Percentiles rank a stretch among this genome's conserved stretches.
Evolutionary conservation across 108 stramenopile species (phyloP).

Genomic region (Nitzschia sp.): DNA sequence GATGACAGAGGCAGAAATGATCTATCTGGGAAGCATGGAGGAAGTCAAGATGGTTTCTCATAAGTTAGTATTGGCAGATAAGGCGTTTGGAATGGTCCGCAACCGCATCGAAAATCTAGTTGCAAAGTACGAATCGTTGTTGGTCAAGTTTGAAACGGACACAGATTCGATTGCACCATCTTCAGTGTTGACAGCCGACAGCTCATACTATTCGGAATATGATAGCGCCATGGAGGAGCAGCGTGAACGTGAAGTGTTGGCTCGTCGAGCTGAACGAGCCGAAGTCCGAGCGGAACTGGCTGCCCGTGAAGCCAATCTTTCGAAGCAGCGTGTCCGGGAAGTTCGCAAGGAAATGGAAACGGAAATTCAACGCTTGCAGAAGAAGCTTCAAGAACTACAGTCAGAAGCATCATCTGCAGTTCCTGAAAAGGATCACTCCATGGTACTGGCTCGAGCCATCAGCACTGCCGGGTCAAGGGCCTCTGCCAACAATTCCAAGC

Average conservation of each 20-base stretch:
- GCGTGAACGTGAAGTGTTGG: slow-evolving; percentile 47
- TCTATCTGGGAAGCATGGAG: slow-evolving; percentile 63
- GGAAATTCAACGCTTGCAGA: slow-evolving; percentile 62
- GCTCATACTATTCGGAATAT: slow-evolving; percentile 47
- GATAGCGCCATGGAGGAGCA: slow-evolving; percentile 15
- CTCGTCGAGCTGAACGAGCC: slow-evolving; percentile 64
- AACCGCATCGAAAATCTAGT: slow-evolving; percentile 73
- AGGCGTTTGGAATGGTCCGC: slow-evolving; percentile 65
- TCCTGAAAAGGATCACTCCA: slow-evolving; percentile 40
- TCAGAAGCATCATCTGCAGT: slow-evolving; percentile 45
- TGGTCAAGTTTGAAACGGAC: slow-evolving; percentile 69
- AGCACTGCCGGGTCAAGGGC: background rate
- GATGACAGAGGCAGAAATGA: slow-evolving; percentile 82
- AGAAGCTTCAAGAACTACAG: slow-evolving; percentile 43
- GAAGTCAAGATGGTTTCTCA: slow-evolving; percentile 75
- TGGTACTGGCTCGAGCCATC: slow-evolving; percentile 34
- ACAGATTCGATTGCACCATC: slow-evolving; percentile 46
- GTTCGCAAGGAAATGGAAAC: slow-evolving; percentile 59
- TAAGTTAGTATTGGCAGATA: slow-evolving; percentile 73
- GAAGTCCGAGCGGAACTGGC: slow-evolving; percentile 77
- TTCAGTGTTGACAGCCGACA: slow-evolving; percentile 46
- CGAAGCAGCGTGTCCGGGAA: slow-evolving; percentile 53
- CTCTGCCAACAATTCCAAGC: slow-evolving; percentile 11
- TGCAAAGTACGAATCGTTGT: slow-evolving; percentile 64
- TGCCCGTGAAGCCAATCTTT: slow-evolving; percentile 65